These are phyloP conservation scores for Lizonia empirigonia DNA, from an alignment of 2,329 filamentous ascomycete species.

Conservation along the genomic window DNA sequence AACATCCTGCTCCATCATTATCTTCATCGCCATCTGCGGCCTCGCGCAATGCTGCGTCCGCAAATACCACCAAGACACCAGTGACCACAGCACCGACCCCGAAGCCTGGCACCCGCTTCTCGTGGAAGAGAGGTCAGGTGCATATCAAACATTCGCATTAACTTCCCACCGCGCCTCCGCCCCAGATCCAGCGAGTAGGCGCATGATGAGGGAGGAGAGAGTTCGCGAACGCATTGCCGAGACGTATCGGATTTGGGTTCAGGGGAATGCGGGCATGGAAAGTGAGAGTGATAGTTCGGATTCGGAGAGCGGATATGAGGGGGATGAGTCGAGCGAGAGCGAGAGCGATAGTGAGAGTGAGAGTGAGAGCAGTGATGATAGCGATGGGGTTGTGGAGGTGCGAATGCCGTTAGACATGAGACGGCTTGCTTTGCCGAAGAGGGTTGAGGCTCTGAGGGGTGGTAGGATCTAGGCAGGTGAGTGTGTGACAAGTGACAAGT, in stretches of 20 bases:
- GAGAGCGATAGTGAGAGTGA: background rate
- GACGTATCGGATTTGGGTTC: conserved; percentile 1
- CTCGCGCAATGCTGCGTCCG: background rate
- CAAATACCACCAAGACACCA: background rate
- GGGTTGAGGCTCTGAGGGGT: background rate
- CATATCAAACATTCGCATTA: background rate
- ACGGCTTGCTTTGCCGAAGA: background rate
- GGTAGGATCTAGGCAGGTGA: background rate
- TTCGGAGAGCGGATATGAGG: background rate
- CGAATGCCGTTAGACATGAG: background rate
- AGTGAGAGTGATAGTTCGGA: background rate
- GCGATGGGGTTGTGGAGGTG: background rate
- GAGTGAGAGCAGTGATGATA: background rate
- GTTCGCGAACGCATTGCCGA: background rate
- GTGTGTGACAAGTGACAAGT: background rate
- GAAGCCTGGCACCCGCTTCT: background rate
- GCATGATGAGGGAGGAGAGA: background rate
- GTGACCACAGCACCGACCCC: background rate
- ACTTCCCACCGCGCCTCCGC: background rate
- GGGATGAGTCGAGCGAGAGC: conserved; percentile 1
- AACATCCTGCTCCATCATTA: background rate
- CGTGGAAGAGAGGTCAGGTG: background rate
- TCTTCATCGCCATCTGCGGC: background rate
- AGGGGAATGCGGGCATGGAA: background rate
- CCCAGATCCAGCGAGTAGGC: background rate